Evolutionary conservation across 2,329 filamentous ascomycete genomes (phyloP), one percentile per base, ranked within the genome.

Genomic region (Grosmannia serpens): DNA sequence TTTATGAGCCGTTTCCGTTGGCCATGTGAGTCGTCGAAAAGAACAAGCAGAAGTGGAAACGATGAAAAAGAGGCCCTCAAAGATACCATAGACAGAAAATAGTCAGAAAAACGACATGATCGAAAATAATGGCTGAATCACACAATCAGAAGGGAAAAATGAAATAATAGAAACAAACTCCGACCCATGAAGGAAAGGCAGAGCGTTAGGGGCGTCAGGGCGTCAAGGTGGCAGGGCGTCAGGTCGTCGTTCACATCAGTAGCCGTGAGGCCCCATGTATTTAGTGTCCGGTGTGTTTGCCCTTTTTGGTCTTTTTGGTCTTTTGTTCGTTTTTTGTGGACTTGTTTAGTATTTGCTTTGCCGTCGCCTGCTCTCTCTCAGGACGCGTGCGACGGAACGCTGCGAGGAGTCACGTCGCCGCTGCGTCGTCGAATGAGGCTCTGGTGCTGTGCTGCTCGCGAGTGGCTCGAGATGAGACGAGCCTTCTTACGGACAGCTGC

Each of bases 381-480:
- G 4, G 75, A 78, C 56, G 72, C 70, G 62, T 78, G 72, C 15
- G 74, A 76, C 31, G 77, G 77, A 47, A 80, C 71, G 67, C 80
- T 82, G 53, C 80, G 77, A 50, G 80, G 78, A 60, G 77, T 78
- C 56, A 77, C 70, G 55, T 83, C 81, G 56, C 79, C 80, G 67
- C 81, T 83, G 61, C 78, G 76, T 60, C 78, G 75, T 53, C 76
- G 74, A 31, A 70, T 65, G 51, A 74, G 65, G 50, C 70, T 70
- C 60, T 76, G 71, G 59, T 75, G 74, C 53, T 70, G 70, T 57
- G 77, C 74, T 6, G 74, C 74, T 65, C 77, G 79, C 38, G 77
- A 79, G 55, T 80, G 80, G 59, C 81, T 81, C 20, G 77, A 80
- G 67, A 86, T 85, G 67, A 82, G 76, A 52, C 76, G 77, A 66